A percentile compares a stretch with the other conserved stretches of the same genome.
Conservation (phyloP, 1,284 basidiomycete species). For the Apiotrichum mycotoxinovorans region DNA sequence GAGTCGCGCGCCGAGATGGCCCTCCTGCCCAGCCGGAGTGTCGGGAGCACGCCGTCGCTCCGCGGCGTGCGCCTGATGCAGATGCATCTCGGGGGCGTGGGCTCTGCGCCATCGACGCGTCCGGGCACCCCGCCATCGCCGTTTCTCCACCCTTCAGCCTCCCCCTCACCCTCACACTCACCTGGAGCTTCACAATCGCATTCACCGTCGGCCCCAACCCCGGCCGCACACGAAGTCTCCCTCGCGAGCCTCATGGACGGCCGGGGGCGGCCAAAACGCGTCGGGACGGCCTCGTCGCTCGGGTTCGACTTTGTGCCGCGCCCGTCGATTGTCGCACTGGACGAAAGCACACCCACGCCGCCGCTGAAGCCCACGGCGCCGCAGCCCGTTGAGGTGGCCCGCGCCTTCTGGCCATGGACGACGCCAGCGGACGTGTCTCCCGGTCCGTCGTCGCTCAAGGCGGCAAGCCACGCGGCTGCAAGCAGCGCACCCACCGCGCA, state of each 20-base stretch:
- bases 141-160: background rate
- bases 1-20: slow-evolving; percentile 39
- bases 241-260: slow-evolving; percentile 28
- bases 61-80: slow-evolving; percentile 8
- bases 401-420: slow-evolving; percentile 9
- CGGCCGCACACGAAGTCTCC: slow-evolving; percentile 10
- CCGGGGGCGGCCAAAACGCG: slow-evolving; percentile 36
- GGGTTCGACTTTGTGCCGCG: slow-evolving; percentile 45
- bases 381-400: slow-evolving; percentile 5
- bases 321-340: slow-evolving; percentile 31
- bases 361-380: background rate
- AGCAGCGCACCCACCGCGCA: background rate
- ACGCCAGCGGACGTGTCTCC: background rate
- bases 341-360: slow-evolving; percentile 15
- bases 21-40: slow-evolving; percentile 14
- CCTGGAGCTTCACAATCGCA: no score
- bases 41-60: slow-evolving; percentile 9
- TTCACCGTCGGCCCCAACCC: no score
- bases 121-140: background rate
- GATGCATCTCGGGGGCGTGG: background rate
- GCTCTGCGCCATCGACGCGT: background rate
- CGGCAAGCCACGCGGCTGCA: no score
- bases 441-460: background rate
- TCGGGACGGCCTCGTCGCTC: slow-evolving; percentile 37
- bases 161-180: background rate